Percentiles rank a stretch among this genome's conserved stretches.
Conservation (phyloP, 768 basidiomycete genomes). For the Gloeophyllum trabeum region DNA sequence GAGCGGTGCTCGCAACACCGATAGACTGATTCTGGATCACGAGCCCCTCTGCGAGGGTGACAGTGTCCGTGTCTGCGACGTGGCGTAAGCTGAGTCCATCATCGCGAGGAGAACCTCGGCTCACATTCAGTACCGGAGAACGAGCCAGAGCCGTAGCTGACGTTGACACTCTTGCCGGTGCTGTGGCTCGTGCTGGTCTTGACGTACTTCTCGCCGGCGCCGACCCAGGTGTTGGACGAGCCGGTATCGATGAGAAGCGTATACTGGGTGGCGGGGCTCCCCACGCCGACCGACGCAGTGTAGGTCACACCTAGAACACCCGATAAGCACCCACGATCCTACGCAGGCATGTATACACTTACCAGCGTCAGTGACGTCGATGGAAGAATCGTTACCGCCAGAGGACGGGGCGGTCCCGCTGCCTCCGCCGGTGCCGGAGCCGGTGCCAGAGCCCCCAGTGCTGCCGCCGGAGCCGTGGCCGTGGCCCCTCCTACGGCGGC, state of each 20-base stretch:
- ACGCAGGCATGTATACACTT: too few relatives aligned
- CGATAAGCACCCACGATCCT: too few relatives aligned
- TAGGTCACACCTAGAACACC: too few relatives aligned
- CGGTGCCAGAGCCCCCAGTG: conserved; percentile 15
- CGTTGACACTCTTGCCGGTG: conserved; percentile 40
- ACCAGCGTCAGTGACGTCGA: conserved; percentile 50
- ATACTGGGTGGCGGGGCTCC: conserved; percentile 45
- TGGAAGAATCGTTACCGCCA: conserved; percentile 25
- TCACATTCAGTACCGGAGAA: conserved; percentile 46
- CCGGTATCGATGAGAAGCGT: conserved; percentile 50
- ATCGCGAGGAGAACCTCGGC: not conserved
- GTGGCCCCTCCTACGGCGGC: conserved; percentile 12
- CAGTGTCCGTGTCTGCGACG: conserved; percentile 30
- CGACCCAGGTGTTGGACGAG: conserved; percentile 66
- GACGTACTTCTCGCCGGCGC: conserved; percentile 33
- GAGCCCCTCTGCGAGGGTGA: conserved; percentile 27
- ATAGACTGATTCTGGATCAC: conserved; percentile 36
- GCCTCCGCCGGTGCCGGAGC: too few relatives aligned
- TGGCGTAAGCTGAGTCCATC: not conserved
- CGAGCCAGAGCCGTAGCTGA: conserved; percentile 50
- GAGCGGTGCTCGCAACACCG: conserved; percentile 30
- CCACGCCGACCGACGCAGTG: conserved; percentile 27
- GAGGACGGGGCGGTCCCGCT: conserved; percentile 6
- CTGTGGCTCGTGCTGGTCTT: conserved; percentile 35
- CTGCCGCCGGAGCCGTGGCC: too few relatives aligned